Conservation (phyloP, 1,284 basidiomycete species). For the Marasmius sp. region DNA sequence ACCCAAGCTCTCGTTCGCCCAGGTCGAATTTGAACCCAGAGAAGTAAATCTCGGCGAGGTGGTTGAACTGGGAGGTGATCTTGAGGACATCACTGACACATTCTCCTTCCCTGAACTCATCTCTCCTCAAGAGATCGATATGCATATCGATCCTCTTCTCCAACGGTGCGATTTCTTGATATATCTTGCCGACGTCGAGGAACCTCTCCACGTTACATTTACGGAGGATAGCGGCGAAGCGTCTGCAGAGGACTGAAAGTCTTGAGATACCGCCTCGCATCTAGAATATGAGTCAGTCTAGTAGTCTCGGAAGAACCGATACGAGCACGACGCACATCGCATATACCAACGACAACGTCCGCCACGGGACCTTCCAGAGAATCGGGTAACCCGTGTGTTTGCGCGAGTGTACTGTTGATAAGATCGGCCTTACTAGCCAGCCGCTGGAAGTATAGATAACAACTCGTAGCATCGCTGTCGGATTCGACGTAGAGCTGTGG, state of each 20-base stretch:
- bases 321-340: conserved; percentile 62
- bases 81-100: conserved; percentile 88
- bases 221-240: conserved; percentile 81
- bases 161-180: conserved; percentile 81
- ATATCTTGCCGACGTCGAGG: conserved; percentile 81
- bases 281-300: conserved; percentile 33
- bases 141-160: conserved; percentile 93
- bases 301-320: not conserved
- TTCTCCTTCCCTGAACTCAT: conserved; percentile 91
- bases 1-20: conserved; percentile 86
- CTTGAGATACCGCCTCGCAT: conserved; percentile 80
- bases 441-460: conserved; percentile 90
- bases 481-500: conserved; percentile 84
- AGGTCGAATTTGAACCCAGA: conserved; percentile 79
- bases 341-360: conserved; percentile 83
- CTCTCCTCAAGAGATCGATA: conserved; percentile 77
- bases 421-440: conserved; percentile 83
- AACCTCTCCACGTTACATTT: conserved; percentile 82
- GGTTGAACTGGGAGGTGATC: conserved; percentile 88
- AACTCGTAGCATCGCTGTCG: conserved; percentile 83
- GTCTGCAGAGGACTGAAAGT: conserved; percentile 81
- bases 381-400: conserved; percentile 81
- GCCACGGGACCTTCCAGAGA: conserved; percentile 78
- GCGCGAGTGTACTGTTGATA: conserved; percentile 78
- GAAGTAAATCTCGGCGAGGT: conserved; percentile 86